phyloP scores from a whole-genome alignment of 163 green algal species.

The Volvox carteri region DNA sequence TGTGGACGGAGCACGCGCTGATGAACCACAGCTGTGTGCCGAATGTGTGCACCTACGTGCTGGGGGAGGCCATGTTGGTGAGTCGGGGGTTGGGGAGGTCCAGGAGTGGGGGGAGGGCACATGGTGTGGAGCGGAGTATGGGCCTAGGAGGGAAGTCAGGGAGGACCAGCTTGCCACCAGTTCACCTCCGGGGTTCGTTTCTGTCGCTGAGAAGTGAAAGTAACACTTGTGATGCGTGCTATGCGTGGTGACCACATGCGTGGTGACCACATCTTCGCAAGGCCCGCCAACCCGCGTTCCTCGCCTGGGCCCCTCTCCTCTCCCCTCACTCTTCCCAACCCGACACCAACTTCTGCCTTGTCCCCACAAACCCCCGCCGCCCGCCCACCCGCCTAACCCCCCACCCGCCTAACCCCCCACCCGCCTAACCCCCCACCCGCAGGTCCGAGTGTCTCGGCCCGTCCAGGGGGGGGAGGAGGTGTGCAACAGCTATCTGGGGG shows the following conservation, averaged over 20 bases:
- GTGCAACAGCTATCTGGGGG: conserved; percentile 37
- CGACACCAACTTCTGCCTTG: too few species aligned
- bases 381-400: background rate
- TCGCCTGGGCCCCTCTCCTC: too few species aligned
- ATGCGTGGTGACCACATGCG: too few species aligned
- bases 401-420: background rate
- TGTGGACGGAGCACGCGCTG: conserved; percentile 44
- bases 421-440: background rate
- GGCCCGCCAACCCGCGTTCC: too few species aligned
- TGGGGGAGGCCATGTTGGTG: conserved; percentile 48
- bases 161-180: too few species aligned
- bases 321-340: too few species aligned
- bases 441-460: conserved; percentile 12
- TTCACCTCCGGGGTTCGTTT: too few species aligned
- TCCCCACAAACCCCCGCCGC: too few species aligned
- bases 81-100: background rate
- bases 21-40: conserved; percentile 49
- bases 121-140: too few species aligned
- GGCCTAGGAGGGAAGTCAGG: background rate
- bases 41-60: background rate
- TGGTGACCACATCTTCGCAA: too few species aligned
- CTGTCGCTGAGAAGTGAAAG: too few species aligned
- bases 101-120: background rate
- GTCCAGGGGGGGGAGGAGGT: conserved; percentile 15
- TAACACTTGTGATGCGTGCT: too few species aligned